These are phyloP conservation scores for Claviceps africana DNA, from an alignment of 2,329 filamentous ascomycete species.

Conservation along the genomic window DNA sequence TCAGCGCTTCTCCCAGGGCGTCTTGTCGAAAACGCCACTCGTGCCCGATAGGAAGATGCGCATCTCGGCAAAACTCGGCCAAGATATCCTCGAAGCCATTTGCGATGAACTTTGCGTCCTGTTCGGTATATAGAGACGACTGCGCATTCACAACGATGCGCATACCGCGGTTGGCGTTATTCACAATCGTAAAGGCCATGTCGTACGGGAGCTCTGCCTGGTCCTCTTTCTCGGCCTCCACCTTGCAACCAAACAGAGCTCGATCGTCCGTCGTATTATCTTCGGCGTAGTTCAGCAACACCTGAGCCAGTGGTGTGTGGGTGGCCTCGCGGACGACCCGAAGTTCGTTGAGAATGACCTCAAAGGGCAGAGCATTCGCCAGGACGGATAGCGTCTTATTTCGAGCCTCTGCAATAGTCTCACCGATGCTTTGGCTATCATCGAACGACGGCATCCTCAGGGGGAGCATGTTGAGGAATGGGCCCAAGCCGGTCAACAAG, in stretches of 20 bases:
- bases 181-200: neutral
- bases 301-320: constrained; percentile 31
- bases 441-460: constrained; percentile 21
- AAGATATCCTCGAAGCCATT: neutral
- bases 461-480: constrained; percentile 35
- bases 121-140: neutral
- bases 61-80: neutral
- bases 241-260: neutral
- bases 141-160: neutral
- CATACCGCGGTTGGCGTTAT: neutral
- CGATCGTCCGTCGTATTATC: neutral
- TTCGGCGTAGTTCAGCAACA: constrained; percentile 24
- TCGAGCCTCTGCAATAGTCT: constrained; percentile 8
- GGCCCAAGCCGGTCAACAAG: constrained; percentile 23
- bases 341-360: constrained; percentile 29
- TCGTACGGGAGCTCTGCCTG: neutral
- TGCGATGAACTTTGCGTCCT: neutral
- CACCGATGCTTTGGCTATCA: constrained; percentile 7
- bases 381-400: constrained; percentile 20
- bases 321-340: constrained; percentile 22
- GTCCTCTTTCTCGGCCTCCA: neutral
- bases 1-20: neutral
- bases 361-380: constrained; percentile 25
- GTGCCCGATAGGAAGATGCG: neutral
- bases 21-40: too few species aligned